Evolutionary conservation across 495 filamentous ascomycete species (phyloP), one percentile per base, ranked within the genome.

Genomic region (Copromyces sp.): DNA sequence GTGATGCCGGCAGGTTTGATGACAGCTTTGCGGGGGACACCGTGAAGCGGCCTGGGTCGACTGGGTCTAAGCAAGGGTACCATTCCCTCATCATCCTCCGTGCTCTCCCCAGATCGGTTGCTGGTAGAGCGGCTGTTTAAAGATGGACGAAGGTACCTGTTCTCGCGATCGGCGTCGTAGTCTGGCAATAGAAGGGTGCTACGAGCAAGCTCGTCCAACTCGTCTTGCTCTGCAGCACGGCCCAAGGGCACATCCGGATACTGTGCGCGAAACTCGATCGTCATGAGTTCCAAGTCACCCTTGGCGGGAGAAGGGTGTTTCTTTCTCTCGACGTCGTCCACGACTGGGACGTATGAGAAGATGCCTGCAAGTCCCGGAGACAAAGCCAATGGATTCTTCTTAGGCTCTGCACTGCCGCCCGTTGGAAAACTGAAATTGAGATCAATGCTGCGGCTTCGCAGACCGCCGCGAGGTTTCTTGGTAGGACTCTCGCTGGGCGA

Each of bases 261-360:
- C 32, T 69, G 20, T 32, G 35, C 1, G 5, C 42, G 69, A 12
- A 75, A 47, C 14, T 73, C 44, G 20, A 40, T 61, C 3, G 35
- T 41, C 39, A 75, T 37, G 11, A 59, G n/a, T 14, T 73, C 72
- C 29, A 75, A 73, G 41, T 47, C 71, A 3, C 35, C 9, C n/a
- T 73, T 73, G 9, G 68, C 71, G 4, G 71, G 71, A 7, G 73
- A 68, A n/a, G 71, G 71, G 24, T 73, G 73, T 39, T 72, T 75
- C 40, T 73, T 73, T 20, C 42, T 24, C n/a, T 72, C 68, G 9
- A 17, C 17, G n/a, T 73, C 61, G 12, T 68, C 71, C 12, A 70
- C 32, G 2, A 73, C 71, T 3, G 71, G 73, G 20, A 71, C 9
- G 32, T 71, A 71, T 3, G 72, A 37, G 38, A 42, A 39, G 9